Evolutionary conservation across 73 alveolate species (phyloP).

Genomic region (Tetrahymena elliotti): DNA sequence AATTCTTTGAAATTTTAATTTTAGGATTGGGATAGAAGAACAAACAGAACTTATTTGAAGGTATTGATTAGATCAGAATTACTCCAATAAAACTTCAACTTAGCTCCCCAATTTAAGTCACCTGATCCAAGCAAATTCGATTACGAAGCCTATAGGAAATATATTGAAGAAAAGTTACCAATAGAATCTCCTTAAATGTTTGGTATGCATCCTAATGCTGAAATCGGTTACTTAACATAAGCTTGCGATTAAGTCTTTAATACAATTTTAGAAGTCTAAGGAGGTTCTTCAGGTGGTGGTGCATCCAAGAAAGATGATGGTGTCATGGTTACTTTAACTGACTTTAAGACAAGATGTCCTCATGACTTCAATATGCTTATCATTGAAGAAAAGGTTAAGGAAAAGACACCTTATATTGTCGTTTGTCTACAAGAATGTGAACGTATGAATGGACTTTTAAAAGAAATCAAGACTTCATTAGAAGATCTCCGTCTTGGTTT

Average conservation of each 20-base stretch:
- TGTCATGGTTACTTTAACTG: slow-evolving; percentile 66
- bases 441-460: slow-evolving; percentile 89
- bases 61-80: slow-evolving; percentile 94
- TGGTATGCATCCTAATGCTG: slow-evolving; percentile 99
- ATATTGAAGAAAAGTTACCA: slow-evolving; percentile 92
- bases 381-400: slow-evolving; percentile 60
- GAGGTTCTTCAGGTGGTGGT: slow-evolving; percentile 42
- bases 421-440: slow-evolving; percentile 98
- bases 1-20: neutral
- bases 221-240: slow-evolving; percentile 91
- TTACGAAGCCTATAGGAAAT: slow-evolving; percentile 84
- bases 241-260: slow-evolving; percentile 79
- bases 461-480: slow-evolving; percentile 85
- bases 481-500: slow-evolving; percentile 99
- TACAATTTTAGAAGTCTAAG: slow-evolving; percentile 63
- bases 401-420: slow-evolving; percentile 88
- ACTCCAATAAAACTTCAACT: slow-evolving; percentile 73
- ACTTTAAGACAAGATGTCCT: slow-evolving; percentile 81
- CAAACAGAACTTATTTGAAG: slow-evolving; percentile 94
- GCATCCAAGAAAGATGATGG: slow-evolving; percentile 19
- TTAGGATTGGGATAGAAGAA: slow-evolving; percentile 98
- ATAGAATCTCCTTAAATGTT: slow-evolving; percentile 95
- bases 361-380: slow-evolving; percentile 71
- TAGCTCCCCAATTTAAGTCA: slow-evolving; percentile 97
- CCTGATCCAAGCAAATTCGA: slow-evolving; percentile 97